phyloP scores from a whole-genome alignment of 768 basidiomycete species.

The Boletus rufocinnamomeus region DNA sequence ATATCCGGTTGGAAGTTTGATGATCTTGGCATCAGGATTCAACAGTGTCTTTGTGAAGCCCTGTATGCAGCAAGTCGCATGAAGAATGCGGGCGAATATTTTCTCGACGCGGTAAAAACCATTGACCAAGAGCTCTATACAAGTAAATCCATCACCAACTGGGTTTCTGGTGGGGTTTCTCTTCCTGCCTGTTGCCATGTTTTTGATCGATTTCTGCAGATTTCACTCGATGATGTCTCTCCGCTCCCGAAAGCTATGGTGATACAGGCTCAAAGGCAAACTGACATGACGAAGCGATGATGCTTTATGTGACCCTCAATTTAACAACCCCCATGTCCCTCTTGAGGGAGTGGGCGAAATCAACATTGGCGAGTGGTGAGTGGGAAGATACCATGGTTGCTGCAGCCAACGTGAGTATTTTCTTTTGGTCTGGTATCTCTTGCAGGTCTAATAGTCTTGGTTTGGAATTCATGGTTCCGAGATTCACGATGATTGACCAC shows the following conservation, averaged over 20 bases:
- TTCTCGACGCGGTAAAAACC: not conserved
- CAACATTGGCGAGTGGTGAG: not conserved
- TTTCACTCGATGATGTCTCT: too few species aligned
- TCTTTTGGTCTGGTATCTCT: not conserved
- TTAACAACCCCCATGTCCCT: not conserved
- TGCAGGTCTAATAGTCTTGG: not conserved
- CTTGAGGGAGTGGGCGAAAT: not conserved
- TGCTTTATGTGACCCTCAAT: not conserved
- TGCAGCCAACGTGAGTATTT: not conserved
- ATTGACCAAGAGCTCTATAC: too few species aligned
- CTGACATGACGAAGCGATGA: not conserved
- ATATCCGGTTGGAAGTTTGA: not conserved
- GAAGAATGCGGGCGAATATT: not conserved
- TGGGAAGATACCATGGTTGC: not conserved
- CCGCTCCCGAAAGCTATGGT: too few species aligned
- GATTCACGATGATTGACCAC: not conserved
- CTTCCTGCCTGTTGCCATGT: too few species aligned
- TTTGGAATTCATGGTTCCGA: not conserved
- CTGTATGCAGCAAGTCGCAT: not conserved
- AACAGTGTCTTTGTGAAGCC: not conserved
- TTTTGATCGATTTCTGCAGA: too few species aligned
- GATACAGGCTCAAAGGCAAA: too few species aligned
- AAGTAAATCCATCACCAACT: too few species aligned
- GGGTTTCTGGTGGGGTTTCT: too few species aligned
- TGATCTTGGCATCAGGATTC: not conserved